Percentiles rank a stretch among this genome's conserved stretches.
phyloP scores from a whole-genome alignment of 306 rosid genomes.

The Corylus americana region DNA sequence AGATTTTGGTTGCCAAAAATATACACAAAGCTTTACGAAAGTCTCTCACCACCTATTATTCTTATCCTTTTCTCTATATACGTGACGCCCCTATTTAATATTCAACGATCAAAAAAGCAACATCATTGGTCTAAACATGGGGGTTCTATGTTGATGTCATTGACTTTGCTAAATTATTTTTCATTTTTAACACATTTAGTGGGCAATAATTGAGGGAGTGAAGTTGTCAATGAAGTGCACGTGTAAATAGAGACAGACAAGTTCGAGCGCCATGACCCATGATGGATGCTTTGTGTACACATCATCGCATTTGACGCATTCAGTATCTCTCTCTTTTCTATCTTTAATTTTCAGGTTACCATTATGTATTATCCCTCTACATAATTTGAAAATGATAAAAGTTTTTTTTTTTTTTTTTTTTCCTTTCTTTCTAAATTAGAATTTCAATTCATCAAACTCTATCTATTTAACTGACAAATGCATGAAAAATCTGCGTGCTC shows the following conservation, averaged over 20 bases:
- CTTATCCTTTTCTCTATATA: slow-evolving; percentile 11
- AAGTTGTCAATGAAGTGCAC: not conserved
- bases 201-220: not conserved
- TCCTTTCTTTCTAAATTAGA: no score
- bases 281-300: not conserved
- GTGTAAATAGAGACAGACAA: not conserved
- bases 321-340: not conserved
- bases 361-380: no score
- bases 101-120: not conserved
- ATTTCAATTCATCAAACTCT: no score
- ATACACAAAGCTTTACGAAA: not conserved
- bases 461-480: no score
- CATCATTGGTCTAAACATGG: slow-evolving; percentile 13
- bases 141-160: not conserved
- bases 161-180: not conserved
- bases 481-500: no score
- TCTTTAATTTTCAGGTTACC: no score
- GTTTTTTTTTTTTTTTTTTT: no score
- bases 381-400: no score
- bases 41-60: slow-evolving; percentile 9
- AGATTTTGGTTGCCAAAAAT: not conserved
- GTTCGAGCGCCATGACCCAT: no score
- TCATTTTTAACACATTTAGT: not conserved
- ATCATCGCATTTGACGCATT: not conserved
- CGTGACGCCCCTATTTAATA: slow-evolving; percentile 1